Evolutionary conservation across 75 land plant genomes (phyloP).

Genomic region (Chamaecyparis obtusa): DNA sequence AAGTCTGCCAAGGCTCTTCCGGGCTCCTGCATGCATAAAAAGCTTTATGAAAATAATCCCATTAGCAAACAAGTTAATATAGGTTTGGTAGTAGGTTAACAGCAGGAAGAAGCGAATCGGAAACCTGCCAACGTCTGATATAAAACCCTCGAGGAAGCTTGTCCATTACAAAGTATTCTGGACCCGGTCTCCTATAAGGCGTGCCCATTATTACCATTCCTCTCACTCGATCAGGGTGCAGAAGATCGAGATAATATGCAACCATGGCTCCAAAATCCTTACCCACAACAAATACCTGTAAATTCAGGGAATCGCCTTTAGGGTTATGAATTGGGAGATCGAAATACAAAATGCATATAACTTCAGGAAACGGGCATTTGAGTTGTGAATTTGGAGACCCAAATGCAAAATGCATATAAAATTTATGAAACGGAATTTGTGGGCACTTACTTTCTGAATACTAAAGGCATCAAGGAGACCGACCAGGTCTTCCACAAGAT

Average conservation of each 20-base stretch:
- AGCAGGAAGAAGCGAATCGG: not conserved
- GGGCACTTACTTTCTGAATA: not conserved
- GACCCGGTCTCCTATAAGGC: constrained; percentile 24
- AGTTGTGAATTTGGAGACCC: constrained; percentile 10
- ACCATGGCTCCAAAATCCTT: constrained; percentile 31
- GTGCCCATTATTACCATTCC: constrained; percentile 47
- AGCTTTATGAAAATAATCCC: too few relatives aligned
- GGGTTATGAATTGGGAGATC: constrained; percentile 13
- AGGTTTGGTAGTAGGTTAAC: not conserved
- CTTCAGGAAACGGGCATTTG: not conserved
- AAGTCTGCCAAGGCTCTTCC: too few relatives aligned
- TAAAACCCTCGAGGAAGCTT: constrained; percentile 53
- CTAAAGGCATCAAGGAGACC: constrained; percentile 56
- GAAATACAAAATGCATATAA: constrained; percentile 44
- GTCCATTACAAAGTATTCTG: not conserved
- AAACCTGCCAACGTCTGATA: constrained; percentile 47
- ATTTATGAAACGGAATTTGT: constrained; percentile 11
- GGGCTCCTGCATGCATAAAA: too few relatives aligned
- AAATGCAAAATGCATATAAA: constrained; percentile 40
- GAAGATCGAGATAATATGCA: constrained; percentile 26
- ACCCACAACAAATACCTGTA: not conserved
- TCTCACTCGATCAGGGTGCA: constrained; percentile 43
- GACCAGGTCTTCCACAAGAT: constrained; percentile 11
- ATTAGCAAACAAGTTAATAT: not conserved
- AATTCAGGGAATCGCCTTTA: not conserved